Evolutionary conservation across 2,329 filamentous ascomycete species (phyloP), one percentile per base, ranked within the genome.

Genomic region (Clarireedia hainanense): DNA sequence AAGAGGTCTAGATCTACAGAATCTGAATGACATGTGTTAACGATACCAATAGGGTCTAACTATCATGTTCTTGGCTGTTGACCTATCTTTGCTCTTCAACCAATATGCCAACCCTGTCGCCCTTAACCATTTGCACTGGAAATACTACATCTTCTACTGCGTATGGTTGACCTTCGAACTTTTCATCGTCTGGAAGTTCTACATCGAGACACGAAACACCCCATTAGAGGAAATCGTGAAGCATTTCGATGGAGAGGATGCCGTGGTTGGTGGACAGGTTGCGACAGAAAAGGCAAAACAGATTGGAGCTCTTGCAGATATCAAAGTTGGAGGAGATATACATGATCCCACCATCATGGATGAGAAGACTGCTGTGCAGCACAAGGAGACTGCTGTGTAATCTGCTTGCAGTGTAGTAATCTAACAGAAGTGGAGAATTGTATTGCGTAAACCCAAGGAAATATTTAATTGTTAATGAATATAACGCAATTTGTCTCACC

Each of bases 81-180:
- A 75, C 60, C 62, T 73, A 30, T 73, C 74, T 2, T 70, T 75
- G 9, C 75, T 76, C 68, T 74, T 76, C 69, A 72, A 71, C 56
- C 65, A 68, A 23, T 73, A 71, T 61, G 71, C 74, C 54, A 76
- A 75, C 50, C 73, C 73, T 3, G 68, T 75, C 26, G 73, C 71
- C 5, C 65, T 75, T 23, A 62, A 67, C 1, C 57, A 59, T 10
- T 68, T 75, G 7, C 60, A 60, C 3, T 75, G 73, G 74, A 74
- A 71, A 58, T 75, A 72, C 58, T 75, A 75, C 60, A 70, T 74
- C 42, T 70, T 75, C 24, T 74, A 74, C 58, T 70, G 72, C 27
- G 68, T 62, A 47, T 69, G 64, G 66, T 57, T 70, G 6, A 57
- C 60, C 12, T 52, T 66, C 42, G 64, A 67, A 42, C 56, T 66